Conservation (phyloP, 78 protist genomes). For the Pigoraptor vietnamica region DNA sequence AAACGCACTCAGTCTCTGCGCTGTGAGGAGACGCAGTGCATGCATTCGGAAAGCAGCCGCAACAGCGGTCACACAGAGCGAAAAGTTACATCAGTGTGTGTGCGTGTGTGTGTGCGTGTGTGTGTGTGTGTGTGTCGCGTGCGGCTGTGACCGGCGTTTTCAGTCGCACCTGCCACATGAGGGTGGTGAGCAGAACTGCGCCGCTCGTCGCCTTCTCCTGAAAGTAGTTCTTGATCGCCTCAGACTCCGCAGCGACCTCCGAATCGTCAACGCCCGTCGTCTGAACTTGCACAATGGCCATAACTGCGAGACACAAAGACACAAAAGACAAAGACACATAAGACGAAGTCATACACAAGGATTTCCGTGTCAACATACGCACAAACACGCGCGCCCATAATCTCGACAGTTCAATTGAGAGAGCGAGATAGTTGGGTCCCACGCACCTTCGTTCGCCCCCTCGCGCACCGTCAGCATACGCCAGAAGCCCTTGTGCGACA, state of each 20-base stretch:
- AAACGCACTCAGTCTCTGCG: not conserved
- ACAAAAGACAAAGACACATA: too few species aligned
- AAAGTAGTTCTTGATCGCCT: not conserved
- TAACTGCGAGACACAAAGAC: not conserved
- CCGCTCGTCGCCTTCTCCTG: not conserved
- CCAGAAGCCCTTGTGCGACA: not conserved
- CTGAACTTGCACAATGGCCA: constrained; percentile 45
- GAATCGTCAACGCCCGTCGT: constrained; percentile 11
- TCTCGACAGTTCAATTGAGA: not conserved
- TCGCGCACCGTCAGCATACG: not conserved
- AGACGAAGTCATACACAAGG: too few species aligned
- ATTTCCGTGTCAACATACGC: too few species aligned
- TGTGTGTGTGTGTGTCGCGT: too few species aligned
- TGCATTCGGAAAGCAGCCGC: constrained; percentile 25
- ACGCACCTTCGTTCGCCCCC: not conserved
- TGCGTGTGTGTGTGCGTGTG: not conserved
- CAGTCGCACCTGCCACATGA: too few species aligned
- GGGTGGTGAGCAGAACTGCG: too few species aligned
- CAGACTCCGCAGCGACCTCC: constrained; percentile 2
- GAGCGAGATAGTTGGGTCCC: not conserved
- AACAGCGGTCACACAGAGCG: constrained; percentile 6
- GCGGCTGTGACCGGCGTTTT: too few species aligned
- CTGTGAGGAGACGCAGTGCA: constrained; percentile 42
- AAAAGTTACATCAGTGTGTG: not conserved
- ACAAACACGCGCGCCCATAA: too few species aligned